Evolutionary conservation across 1,139 yeast genomes (phyloP), one percentile per base, ranked within the genome.

Genomic region (Geotrichum histeridarum): DNA sequence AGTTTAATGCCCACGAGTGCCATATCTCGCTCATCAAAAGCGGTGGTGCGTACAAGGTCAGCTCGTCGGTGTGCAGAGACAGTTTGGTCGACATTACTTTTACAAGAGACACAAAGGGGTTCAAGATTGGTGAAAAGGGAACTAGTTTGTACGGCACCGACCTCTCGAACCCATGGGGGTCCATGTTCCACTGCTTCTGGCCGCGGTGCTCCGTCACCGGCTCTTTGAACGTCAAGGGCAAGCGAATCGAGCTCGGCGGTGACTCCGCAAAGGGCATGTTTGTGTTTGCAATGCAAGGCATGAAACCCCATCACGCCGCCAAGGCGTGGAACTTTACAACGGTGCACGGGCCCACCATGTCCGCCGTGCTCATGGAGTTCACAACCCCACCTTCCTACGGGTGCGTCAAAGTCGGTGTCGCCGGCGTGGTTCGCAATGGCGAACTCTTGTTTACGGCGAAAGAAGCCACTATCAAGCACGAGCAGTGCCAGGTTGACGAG

Each of bases 221-320:
- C 63, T 75, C 80, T 33, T 73, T 93, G 50, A 63, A 65, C 33
- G 66, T 73, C 54, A 65, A 66, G 50, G 68, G 69, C 15, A 60
- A 66, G 31, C 68, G 64, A 31, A 54, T 72, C 31, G 71, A 71
- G 22, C 70, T 81, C 53, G 75, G 78, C 42, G 27, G 27, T 22
- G 27, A n/a, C n/a, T 22, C 27, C 3, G 27, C 27, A 22, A 74
- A 66, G 55, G 82, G 89, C 55, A 86, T 91, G 95, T 90, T 84
- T 69, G 96, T 93, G 50, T 86, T 88, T 95, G 99, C 99, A n/a
- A 74, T 90, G 63, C 99, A 93, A 75, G 98, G 98, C 59, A 91
- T 93, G 98, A 93, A 93, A 72, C 99, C 99, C 12, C 98, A 93
- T 71, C 99, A 93, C 71, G 97, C 97, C 37, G 99, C 99, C 55